These are phyloP conservation scores for Fusarium pseudonygamai DNA, from an alignment of 2,329 filamentous ascomycete species.

Conservation along the genomic window DNA sequence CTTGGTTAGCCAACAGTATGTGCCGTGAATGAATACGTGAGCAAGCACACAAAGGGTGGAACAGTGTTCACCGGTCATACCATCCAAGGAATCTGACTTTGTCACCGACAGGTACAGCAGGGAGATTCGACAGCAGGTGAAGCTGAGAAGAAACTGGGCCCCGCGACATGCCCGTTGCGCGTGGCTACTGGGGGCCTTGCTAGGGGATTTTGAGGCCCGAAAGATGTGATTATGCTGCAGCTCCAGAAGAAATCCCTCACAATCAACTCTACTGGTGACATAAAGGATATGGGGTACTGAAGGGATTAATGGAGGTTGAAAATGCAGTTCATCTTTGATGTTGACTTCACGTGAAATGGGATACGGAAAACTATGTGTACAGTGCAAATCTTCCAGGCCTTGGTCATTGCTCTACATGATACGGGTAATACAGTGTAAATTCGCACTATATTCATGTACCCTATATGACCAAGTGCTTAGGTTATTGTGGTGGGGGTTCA, in stretches of 20 bases:
- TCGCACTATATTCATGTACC: conserved; percentile 12
- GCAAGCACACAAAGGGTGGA: conserved; percentile 1
- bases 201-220: conserved; percentile 25
- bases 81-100: conserved; percentile 95
- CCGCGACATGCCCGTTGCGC: conserved; percentile 55
- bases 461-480: conserved; percentile 8
- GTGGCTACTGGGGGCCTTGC: conserved; percentile 2
- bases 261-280: neutral
- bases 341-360: conserved; percentile 27
- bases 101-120: conserved; percentile 61
- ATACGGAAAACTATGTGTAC: conserved; percentile 3
- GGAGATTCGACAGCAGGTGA: conserved; percentile 71
- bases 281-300: neutral
- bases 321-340: conserved; percentile 17
- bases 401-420: neutral
- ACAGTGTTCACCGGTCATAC: conserved; percentile 61
- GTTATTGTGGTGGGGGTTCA: neutral
- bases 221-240: conserved; percentile 33
- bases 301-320: conserved; percentile 13
- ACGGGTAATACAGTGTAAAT: neutral
- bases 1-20: conserved; percentile 42
- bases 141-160: conserved; percentile 72
- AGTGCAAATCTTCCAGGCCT: neutral
- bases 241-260: conserved; percentile 22
- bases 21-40: conserved; percentile 13